Conservation (phyloP, 139 green algal species). For the Helicosporidium sp. region DNA sequence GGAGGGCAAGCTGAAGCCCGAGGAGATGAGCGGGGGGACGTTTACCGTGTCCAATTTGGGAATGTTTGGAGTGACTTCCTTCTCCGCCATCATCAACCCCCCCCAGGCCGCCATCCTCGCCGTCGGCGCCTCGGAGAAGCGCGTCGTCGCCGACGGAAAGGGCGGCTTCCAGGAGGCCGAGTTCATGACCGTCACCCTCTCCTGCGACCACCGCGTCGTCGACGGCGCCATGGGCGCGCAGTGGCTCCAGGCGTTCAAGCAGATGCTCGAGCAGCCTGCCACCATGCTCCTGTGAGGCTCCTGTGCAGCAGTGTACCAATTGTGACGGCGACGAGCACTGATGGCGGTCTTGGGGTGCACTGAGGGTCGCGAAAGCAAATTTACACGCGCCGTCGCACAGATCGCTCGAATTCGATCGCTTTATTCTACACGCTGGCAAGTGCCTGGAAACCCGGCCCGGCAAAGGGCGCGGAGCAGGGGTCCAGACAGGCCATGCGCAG, state of each 20-base stretch:
- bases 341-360: too few relatives aligned
- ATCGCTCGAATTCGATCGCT: too few relatives aligned
- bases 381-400: too few relatives aligned
- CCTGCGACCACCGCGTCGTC: slow-evolving; percentile 90
- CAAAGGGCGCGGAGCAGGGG: slow-evolving; percentile 32
- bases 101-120: slow-evolving; percentile 59
- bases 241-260: slow-evolving; percentile 86
- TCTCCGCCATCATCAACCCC: slow-evolving; percentile 91
- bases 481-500: slow-evolving; percentile 70
- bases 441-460: neutral
- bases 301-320: too few relatives aligned
- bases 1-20: slow-evolving; percentile 64
- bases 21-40: slow-evolving; percentile 72
- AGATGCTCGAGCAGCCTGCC: slow-evolving; percentile 70
- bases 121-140: slow-evolving; percentile 32
- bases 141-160: slow-evolving; percentile 26
- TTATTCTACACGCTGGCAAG: too few relatives aligned
- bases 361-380: too few relatives aligned
- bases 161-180: slow-evolving; percentile 30
- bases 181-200: slow-evolving; percentile 58
- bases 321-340: too few relatives aligned
- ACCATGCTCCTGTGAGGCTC: slow-evolving; percentile 76
- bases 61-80: slow-evolving; percentile 84
- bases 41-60: slow-evolving; percentile 87
- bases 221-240: slow-evolving; percentile 87